phyloP scores from a whole-genome alignment of 352 stramenopile genomes.

The Thraustotheca clavata region DNA sequence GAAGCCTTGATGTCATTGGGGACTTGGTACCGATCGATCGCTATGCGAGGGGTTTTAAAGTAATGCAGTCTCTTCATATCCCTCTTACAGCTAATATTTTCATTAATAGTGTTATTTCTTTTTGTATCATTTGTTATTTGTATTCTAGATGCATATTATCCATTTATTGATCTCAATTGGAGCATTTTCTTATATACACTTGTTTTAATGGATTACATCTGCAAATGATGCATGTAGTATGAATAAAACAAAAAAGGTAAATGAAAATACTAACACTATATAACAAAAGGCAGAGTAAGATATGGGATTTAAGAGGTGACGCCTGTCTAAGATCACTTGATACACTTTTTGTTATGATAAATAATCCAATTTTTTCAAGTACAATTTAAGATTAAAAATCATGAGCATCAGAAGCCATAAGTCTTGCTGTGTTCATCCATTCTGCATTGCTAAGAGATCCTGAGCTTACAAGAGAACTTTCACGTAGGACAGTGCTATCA shows the following conservation, averaged over 20 bases:
- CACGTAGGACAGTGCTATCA: neutral
- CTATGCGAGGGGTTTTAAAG: neutral
- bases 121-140: too few species aligned
- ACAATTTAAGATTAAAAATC: neutral
- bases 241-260: neutral
- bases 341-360: neutral
- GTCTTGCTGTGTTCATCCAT: neutral
- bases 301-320: neutral
- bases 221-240: neutral
- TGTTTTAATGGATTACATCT: too few species aligned
- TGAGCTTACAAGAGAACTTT: neutral
- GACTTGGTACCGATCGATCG: neutral
- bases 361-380: neutral
- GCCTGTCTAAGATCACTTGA: neutral
- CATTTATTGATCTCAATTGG: too few species aligned
- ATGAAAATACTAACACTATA: neutral
- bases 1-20: constrained; percentile 15
- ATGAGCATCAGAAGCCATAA: neutral
- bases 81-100: neutral
- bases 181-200: too few species aligned
- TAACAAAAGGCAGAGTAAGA: neutral
- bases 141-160: too few species aligned
- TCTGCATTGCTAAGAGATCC: neutral
- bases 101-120: neutral
- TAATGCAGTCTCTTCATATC: neutral